phyloP scores from a whole-genome alignment of 768 basidiomycete genomes.

The Strobilomyces dryophilus region DNA sequence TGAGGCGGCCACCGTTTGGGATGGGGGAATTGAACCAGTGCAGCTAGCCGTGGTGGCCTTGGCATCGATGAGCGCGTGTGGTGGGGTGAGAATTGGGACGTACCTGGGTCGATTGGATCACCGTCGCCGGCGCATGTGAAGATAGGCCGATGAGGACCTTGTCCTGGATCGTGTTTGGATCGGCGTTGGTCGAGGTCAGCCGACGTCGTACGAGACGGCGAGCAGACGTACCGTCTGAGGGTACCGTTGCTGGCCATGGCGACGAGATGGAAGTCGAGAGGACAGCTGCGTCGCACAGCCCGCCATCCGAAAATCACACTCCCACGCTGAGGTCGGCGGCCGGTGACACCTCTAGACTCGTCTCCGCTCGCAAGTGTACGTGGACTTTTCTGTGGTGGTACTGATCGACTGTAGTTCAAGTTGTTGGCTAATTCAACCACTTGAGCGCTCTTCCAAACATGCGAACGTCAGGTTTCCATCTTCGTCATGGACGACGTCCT shows the following conservation, averaged over 20 bases:
- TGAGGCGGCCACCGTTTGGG: no score
- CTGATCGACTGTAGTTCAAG: no score
- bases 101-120: slow-evolving; percentile 59
- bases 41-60: slow-evolving; percentile 81
- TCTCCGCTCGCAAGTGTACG: no score
- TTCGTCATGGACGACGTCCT: slow-evolving; percentile 44
- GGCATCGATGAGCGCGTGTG: not conserved
- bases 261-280: no score
- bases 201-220: not conserved
- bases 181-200: slow-evolving; percentile 37
- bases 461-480: slow-evolving; percentile 76
- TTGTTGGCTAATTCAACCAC: no score
- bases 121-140: slow-evolving; percentile 72
- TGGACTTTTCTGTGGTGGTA: no score
- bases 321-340: no score
- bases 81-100: not conserved
- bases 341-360: no score
- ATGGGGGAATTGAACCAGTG: slow-evolving; percentile 90
- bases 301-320: no score
- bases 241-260: not conserved
- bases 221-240: not conserved
- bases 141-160: no score
- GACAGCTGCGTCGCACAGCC: no score
- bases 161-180: slow-evolving; percentile 34
- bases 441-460: no score